Percentiles rank a stretch among this genome's conserved stretches.
Conservation (phyloP, 805 yeast species). For the Lachancea lanzarotensis region DNA sequence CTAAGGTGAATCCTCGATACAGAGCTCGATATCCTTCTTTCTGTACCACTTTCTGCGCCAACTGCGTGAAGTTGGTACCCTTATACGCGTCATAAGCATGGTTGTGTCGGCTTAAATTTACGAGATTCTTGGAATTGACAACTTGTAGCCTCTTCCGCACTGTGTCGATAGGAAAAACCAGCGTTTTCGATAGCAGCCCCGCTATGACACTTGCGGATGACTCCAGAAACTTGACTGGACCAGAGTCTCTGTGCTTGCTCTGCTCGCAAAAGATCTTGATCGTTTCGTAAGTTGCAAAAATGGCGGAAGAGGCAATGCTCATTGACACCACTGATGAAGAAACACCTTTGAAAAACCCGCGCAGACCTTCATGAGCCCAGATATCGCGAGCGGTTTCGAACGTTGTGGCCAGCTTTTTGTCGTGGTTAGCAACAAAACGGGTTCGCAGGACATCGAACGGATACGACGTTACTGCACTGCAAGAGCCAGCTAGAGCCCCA, state of each 20-base stretch:
- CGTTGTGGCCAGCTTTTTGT: conserved; percentile 16
- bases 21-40: conserved; percentile 62
- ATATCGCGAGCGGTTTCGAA: conserved; percentile 31
- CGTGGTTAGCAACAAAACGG: conserved; percentile 63
- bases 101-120: conserved; percentile 15
- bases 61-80: conserved; percentile 23
- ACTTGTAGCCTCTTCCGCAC: conserved; percentile 74
- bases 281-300: conserved; percentile 63
- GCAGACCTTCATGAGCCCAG: conserved; percentile 36
- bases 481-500: conserved; percentile 73
- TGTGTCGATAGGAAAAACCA: conserved; percentile 83
- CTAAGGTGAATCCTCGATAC: conserved; percentile 67
- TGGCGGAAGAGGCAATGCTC: conserved; percentile 63
- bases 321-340: conserved; percentile 51
- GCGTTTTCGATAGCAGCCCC: conserved; percentile 64
- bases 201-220: conserved; percentile 64
- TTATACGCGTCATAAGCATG: conserved; percentile 17
- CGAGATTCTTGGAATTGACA: conserved; percentile 21
- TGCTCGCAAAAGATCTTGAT: conserved; percentile 36
- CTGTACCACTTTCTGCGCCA: conserved; percentile 36
- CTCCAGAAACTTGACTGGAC: conserved; percentile 34
- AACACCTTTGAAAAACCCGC: conserved; percentile 46
- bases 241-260: conserved; percentile 15
- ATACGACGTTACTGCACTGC: conserved; percentile 69
- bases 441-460: conserved; percentile 91